Evolutionary conservation across 352 stramenopile species (phyloP).

Genomic region (Globisporangium heterothallicum): DNA sequence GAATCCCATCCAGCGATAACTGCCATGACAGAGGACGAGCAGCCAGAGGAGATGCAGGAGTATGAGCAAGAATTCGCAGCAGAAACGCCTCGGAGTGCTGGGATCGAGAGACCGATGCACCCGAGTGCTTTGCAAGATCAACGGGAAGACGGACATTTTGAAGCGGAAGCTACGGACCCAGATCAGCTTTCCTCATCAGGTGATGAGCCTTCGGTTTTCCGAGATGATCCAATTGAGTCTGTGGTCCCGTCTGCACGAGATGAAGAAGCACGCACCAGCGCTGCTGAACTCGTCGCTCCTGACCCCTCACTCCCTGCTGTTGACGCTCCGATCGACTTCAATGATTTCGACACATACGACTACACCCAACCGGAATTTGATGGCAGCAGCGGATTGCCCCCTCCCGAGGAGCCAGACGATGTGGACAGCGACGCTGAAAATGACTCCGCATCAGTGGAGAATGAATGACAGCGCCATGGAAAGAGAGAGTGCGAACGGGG

Average conservation of each 20-base stretch:
- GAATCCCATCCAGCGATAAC: not conserved
- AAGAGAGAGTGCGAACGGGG: too few relatives aligned
- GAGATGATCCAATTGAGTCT: not conserved
- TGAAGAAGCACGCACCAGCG: not conserved
- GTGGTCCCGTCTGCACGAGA: not conserved
- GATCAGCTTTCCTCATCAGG: not conserved
- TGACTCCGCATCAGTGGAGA: too few relatives aligned
- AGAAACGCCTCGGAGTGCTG: conserved; percentile 2
- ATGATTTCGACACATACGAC: conserved; percentile 22
- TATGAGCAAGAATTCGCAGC: conserved; percentile 7
- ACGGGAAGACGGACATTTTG: not conserved
- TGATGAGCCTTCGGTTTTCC: not conserved
- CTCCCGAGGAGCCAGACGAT: conserved; percentile 14
- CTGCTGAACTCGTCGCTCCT: too few relatives aligned
- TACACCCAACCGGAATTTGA: conserved; percentile 17
- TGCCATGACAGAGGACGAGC: not conserved
- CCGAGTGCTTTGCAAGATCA: not conserved
- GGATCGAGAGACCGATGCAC: not conserved
- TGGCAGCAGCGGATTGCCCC: conserved; percentile 17
- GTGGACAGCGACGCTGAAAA: conserved; percentile 2
- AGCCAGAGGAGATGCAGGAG: not conserved
- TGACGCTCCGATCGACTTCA: conserved; percentile 1
- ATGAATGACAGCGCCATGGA: too few relatives aligned
- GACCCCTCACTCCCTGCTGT: too few relatives aligned
- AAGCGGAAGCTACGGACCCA: not conserved